Evolutionary conservation across 208 protist species (phyloP).

Genomic region (Naegleria lovaniensis): DNA sequence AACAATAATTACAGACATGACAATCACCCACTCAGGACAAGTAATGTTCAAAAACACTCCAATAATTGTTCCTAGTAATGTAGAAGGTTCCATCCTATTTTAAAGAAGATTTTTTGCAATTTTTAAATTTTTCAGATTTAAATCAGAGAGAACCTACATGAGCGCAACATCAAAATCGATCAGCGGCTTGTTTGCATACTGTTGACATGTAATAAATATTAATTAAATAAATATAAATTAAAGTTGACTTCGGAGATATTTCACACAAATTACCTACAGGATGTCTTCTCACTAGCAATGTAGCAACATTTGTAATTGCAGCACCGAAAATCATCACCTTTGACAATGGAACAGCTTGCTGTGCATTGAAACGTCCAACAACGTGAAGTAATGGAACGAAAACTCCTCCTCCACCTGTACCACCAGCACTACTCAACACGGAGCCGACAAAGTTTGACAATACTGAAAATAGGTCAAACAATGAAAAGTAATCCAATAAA

Average conservation of each 20-base stretch:
- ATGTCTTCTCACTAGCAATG: neutral
- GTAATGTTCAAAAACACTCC: constrained; percentile 29
- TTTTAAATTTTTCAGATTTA: neutral
- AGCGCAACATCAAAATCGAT: neutral
- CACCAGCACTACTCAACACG: neutral
- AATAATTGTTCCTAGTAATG: constrained; percentile 19
- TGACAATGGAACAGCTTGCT: neutral
- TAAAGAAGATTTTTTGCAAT: neutral
- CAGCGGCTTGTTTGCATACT: neutral
- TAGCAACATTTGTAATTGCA: neutral
- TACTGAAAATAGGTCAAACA: neutral
- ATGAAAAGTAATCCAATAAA: neutral
- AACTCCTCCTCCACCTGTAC: neutral
- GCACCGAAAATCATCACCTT: constrained; percentile 21
- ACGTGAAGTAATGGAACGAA: neutral
- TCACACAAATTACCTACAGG: neutral
- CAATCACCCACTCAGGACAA: constrained; percentile 18
- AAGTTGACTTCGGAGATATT: neutral
- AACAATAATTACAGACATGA: neutral
- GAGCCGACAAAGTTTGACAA: neutral
- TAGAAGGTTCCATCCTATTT: neutral
- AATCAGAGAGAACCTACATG: neutral
- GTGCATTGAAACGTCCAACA: neutral
- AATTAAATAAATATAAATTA: too few relatives aligned
- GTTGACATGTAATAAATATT: too few relatives aligned